Evolutionary conservation across 768 basidiomycete genomes (phyloP).

Genomic region (Sporobolomyces roseus): DNA sequence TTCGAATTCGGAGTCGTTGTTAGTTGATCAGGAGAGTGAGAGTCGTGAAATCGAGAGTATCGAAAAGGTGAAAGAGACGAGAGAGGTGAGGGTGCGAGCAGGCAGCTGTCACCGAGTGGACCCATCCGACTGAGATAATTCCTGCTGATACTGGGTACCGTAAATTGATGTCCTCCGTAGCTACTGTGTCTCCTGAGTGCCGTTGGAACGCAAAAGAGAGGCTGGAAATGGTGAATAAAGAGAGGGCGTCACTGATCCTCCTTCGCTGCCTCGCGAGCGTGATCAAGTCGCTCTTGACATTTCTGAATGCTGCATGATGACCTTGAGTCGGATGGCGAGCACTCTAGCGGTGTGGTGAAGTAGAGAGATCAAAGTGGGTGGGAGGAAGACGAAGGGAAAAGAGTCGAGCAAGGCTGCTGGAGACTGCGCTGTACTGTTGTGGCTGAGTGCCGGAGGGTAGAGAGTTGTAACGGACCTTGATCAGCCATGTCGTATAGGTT

Average conservation of each 20-base stretch:
- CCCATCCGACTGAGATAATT: too few species aligned
- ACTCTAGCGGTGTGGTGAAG: too few species aligned
- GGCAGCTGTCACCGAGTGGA: too few species aligned
- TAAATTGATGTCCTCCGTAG: too few species aligned
- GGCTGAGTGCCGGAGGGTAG: too few species aligned
- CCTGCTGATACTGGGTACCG: too few species aligned
- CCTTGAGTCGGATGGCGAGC: constrained; percentile 24
- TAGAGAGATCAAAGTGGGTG: neutral
- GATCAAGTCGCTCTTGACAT: neutral
- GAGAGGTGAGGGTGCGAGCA: too few species aligned
- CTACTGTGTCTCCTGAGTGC: too few species aligned
- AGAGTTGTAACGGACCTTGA: constrained; percentile 28
- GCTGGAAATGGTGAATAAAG: neutral
- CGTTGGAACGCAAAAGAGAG: too few species aligned
- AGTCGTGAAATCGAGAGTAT: neutral
- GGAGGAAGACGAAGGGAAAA: neutral
- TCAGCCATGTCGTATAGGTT: constrained; percentile 23
- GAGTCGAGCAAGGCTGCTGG: neutral
- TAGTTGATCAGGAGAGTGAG: neutral
- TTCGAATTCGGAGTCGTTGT: too few species aligned
- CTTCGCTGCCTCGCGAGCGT: neutral
- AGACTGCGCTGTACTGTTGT: neutral
- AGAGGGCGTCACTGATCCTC: too few species aligned
- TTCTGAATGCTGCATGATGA: constrained; percentile 7
- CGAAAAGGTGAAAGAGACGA: too few species aligned